Conservation (phyloP, 2,329 filamentous ascomycete genomes). For the Clarireedia hainanense region DNA sequence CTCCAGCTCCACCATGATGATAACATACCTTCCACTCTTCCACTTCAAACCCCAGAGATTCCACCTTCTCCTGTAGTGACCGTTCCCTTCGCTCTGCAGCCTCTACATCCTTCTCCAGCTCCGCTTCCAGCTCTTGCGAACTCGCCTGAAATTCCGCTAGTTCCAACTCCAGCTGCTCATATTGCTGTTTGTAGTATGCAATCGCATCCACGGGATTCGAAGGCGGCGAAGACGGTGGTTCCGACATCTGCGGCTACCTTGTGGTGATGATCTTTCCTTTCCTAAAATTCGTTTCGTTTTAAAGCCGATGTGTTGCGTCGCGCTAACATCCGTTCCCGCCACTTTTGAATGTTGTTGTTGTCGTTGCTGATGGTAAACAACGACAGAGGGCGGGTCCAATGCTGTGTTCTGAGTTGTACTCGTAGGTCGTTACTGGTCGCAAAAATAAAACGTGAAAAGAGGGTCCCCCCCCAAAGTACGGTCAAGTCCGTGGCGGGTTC, state of each 20-base stretch:
- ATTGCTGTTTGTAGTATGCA: constrained; percentile 92
- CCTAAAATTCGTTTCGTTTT: constrained; percentile 8
- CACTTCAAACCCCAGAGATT: constrained; percentile 77
- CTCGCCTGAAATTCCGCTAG: constrained; percentile 90
- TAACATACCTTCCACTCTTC: constrained; percentile 91
- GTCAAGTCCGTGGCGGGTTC: background rate
- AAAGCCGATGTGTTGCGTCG: constrained; percentile 2
- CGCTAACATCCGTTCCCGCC: constrained; percentile 6
- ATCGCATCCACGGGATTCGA: constrained; percentile 65
- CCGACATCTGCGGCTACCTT: constrained; percentile 29
- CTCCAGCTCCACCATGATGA: constrained; percentile 4
- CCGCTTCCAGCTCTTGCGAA: constrained; percentile 86
- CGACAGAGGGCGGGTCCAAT: background rate
- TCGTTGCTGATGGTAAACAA: too few relatives aligned
- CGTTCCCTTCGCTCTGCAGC: constrained; percentile 90
- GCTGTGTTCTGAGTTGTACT: background rate
- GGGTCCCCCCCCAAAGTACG: background rate
- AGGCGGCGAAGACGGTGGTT: constrained; percentile 56
- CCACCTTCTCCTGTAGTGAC: constrained; percentile 76
- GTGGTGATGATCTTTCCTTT: constrained; percentile 3
- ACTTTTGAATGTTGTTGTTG: background rate
- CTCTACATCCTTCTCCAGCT: constrained; percentile 94
- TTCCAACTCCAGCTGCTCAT: constrained; percentile 85
- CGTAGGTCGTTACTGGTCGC: background rate
- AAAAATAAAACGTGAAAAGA: background rate